Percentiles rank a stretch among this genome's conserved stretches.
These are phyloP conservation scores for Arachnomyces sp. DNA, from an alignment of 2,329 filamentous ascomycete genomes.

Conservation along the genomic window DNA sequence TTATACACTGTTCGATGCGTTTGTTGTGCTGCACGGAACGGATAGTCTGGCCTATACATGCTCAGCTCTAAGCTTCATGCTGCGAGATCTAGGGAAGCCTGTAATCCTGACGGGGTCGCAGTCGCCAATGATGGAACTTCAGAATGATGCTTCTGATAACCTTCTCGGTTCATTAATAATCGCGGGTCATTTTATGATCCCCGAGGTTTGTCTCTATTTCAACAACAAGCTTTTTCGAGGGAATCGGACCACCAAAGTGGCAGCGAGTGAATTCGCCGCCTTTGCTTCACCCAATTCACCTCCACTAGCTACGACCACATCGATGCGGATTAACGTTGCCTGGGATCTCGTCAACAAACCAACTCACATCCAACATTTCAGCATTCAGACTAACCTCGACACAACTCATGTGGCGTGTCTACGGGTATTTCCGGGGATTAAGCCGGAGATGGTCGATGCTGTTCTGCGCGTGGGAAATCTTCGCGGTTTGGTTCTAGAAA, in stretches of 20 bases:
- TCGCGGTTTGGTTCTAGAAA: slow-evolving; percentile 77
- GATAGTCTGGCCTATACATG: slow-evolving; percentile 85
- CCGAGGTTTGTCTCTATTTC: slow-evolving; percentile 90
- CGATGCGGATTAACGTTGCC: slow-evolving; percentile 70
- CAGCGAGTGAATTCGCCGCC: slow-evolving; percentile 75
- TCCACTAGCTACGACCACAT: slow-evolving; percentile 73
- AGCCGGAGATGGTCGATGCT: slow-evolving; percentile 84
- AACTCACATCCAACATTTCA: slow-evolving; percentile 65
- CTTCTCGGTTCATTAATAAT: slow-evolving; percentile 81
- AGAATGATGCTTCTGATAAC: slow-evolving; percentile 88
- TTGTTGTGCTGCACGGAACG: slow-evolving; percentile 84
- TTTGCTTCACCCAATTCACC: slow-evolving; percentile 83
- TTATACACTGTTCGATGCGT: slow-evolving; percentile 82
- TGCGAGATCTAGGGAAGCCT: slow-evolving; percentile 82
- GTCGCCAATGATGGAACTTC: slow-evolving; percentile 80
- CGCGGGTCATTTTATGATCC: slow-evolving; percentile 85
- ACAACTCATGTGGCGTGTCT: slow-evolving; percentile 85
- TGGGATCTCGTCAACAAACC: slow-evolving; percentile 73
- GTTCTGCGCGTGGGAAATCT: slow-evolving; percentile 71
- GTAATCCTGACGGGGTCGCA: slow-evolving; percentile 79
- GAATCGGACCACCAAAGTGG: slow-evolving; percentile 81
- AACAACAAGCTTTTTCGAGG: slow-evolving; percentile 84
- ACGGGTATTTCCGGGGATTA: slow-evolving; percentile 85
- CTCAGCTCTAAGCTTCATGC: slow-evolving; percentile 88
- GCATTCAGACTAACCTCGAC: slow-evolving; percentile 66